These are phyloP conservation scores for Collybiopsis luxurians DNA, from an alignment of 768 basidiomycete genomes.

Conservation along the genomic window DNA sequence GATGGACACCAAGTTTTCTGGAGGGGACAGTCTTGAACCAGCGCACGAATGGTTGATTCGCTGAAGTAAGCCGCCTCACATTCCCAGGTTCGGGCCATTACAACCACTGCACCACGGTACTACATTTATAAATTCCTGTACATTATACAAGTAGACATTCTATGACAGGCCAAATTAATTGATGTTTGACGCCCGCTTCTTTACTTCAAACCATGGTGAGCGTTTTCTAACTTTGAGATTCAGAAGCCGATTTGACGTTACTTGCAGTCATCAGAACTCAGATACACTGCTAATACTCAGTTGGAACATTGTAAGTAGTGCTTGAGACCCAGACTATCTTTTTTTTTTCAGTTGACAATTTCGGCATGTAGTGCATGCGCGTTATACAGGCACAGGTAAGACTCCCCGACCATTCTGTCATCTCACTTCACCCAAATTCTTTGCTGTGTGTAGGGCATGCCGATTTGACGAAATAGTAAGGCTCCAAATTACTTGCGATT, in stretches of 20 bases:
- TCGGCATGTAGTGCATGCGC: constrained; percentile 73
- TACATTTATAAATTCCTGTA: too few species aligned
- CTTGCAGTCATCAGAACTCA: constrained; percentile 81
- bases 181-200: too few species aligned
- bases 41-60: constrained; percentile 71
- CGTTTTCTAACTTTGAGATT: not conserved
- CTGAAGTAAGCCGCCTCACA: constrained; percentile 64
- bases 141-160: too few species aligned
- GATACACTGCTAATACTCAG: constrained; percentile 96
- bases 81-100: constrained; percentile 80
- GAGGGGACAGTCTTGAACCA: constrained; percentile 93
- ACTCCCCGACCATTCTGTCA: constrained; percentile 9
- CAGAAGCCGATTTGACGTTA: not conserved
- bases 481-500: too few species aligned
- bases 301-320: constrained; percentile 78
- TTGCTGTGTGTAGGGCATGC: constrained; percentile 70
- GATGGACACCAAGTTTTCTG: constrained; percentile 89
- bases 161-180: too few species aligned
- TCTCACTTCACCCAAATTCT: not conserved
- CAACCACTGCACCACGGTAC: constrained; percentile 53
- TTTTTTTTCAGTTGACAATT: constrained; percentile 4
- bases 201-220: not conserved
- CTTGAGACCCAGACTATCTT: constrained; percentile 10
- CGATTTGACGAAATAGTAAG: constrained; percentile 94
- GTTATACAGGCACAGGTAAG: constrained; percentile 93